Evolutionary conservation across 768 basidiomycete genomes (phyloP).

Genomic region (Leucogyrophana mollusca): DNA sequence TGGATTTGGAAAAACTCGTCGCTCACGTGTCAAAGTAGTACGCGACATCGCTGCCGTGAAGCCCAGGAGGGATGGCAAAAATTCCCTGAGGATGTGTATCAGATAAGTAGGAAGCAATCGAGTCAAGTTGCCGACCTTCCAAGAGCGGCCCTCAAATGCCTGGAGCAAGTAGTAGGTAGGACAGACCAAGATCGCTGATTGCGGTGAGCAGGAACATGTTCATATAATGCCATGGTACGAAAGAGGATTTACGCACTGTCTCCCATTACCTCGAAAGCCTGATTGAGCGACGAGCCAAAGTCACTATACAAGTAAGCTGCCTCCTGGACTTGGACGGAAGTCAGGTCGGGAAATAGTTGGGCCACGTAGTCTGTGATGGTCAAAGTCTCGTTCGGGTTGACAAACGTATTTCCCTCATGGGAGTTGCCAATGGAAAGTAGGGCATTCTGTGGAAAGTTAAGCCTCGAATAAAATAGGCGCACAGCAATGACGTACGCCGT

Average conservation of each 20-base stretch:
- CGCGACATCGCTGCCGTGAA: slow-evolving; percentile 38
- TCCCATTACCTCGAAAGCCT: slow-evolving; percentile 35
- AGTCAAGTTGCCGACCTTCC: slow-evolving; percentile 25
- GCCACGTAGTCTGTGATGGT: slow-evolving; percentile 31
- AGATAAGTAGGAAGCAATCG: background rate
- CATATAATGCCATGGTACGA: background rate
- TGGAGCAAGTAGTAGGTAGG: slow-evolving; percentile 31
- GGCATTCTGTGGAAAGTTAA: slow-evolving; percentile 16
- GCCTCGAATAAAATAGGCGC: background rate
- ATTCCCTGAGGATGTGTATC: slow-evolving; percentile 16
- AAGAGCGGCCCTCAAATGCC: slow-evolving; percentile 29
- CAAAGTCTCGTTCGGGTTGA: slow-evolving; percentile 25
- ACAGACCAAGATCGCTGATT: slow-evolving; percentile 34
- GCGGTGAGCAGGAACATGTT: background rate
- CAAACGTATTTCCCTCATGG: slow-evolving; percentile 37
- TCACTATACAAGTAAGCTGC: slow-evolving; percentile 27
- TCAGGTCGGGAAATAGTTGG: slow-evolving; percentile 39
- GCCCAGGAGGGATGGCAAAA: slow-evolving; percentile 40
- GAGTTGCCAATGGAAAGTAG: slow-evolving; percentile 38
- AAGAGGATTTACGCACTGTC: slow-evolving; percentile 39
- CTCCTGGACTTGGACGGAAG: slow-evolving; percentile 18
- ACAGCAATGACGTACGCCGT: slow-evolving; percentile 27
- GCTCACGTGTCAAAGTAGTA: slow-evolving; percentile 45
- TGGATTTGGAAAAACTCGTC: background rate
- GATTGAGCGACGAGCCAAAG: slow-evolving; percentile 24